Evolutionary conservation across 148 eudicot genomes (phyloP).

Genomic region (Chenopodium berlandieri): DNA sequence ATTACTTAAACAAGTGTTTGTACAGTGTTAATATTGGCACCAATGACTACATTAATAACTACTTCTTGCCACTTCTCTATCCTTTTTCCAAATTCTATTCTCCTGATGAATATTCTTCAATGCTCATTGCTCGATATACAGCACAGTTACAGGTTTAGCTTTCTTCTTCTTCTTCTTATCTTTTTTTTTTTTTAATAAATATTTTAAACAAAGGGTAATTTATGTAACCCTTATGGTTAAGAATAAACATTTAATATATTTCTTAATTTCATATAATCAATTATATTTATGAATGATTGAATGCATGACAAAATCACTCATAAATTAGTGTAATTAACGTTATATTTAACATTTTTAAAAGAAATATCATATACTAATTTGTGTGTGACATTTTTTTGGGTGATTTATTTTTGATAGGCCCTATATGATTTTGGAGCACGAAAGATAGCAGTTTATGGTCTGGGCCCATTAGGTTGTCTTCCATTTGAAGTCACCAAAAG

Average conservation of each 20-base stretch:
- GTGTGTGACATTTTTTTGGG: no score
- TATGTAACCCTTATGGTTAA: no score
- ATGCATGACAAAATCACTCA: no score
- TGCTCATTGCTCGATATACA: background rate
- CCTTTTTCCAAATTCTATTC: background rate
- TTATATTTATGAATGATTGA: no score
- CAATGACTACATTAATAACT: background rate
- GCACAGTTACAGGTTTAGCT: background rate
- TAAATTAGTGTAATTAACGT: no score
- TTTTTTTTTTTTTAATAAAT: no score
- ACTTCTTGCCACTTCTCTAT: background rate
- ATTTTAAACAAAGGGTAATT: no score
- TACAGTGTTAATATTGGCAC: background rate
- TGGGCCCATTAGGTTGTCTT: background rate
- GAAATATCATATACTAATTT: no score
- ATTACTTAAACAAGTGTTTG: background rate
- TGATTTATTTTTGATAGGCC: background rate
- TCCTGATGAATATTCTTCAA: background rate
- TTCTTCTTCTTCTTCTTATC: no score
- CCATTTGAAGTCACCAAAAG: background rate
- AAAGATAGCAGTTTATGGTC: background rate
- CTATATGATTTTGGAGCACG: background rate
- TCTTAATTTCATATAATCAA: no score
- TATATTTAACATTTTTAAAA: no score
- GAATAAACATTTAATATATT: no score